These are phyloP conservation scores for Friedmanniomyces simplex DNA, from an alignment of 495 filamentous ascomycete genomes.

Conservation along the genomic window DNA sequence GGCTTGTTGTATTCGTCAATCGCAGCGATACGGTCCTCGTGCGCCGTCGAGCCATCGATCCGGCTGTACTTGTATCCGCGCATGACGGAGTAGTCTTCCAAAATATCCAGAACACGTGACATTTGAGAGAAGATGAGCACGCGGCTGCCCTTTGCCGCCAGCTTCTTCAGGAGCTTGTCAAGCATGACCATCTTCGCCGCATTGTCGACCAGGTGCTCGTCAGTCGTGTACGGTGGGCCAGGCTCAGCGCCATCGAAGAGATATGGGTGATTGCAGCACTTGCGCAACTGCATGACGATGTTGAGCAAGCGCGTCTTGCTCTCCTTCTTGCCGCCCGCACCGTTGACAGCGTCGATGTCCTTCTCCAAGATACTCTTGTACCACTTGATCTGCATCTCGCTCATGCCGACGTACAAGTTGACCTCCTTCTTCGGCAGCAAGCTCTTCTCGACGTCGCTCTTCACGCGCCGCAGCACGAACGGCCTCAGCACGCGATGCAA, in stretches of 20 bases:
- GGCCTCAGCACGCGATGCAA: constrained; percentile 87
- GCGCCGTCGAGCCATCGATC: constrained; percentile 93
- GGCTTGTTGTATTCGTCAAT: constrained; percentile 98
- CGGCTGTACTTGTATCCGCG: constrained; percentile 90
- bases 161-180: constrained; percentile 76
- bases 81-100: constrained; percentile 98
- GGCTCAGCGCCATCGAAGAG: constrained; percentile 97
- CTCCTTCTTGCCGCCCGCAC: constrained; percentile 88
- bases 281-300: constrained; percentile 99
- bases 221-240: constrained; percentile 93
- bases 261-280: constrained; percentile 99
- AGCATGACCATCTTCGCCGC: constrained; percentile 96
- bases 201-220: constrained; percentile 90
- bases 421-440: constrained; percentile 94
- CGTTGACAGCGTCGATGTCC: constrained; percentile 98
- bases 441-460: constrained; percentile 98
- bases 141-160: constrained; percentile 77
- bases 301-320: constrained; percentile 99
- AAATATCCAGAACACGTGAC: constrained; percentile 91
- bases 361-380: constrained; percentile 98
- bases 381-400: constrained; percentile 98
- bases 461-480: constrained; percentile 91
- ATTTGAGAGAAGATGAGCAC: constrained; percentile 99
- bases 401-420: constrained; percentile 96
- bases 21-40: constrained; percentile 93